These are phyloP conservation scores for Wickerhamomyces chambardii DNA, from an alignment of 805 yeast species.

Conservation along the genomic window DNA sequence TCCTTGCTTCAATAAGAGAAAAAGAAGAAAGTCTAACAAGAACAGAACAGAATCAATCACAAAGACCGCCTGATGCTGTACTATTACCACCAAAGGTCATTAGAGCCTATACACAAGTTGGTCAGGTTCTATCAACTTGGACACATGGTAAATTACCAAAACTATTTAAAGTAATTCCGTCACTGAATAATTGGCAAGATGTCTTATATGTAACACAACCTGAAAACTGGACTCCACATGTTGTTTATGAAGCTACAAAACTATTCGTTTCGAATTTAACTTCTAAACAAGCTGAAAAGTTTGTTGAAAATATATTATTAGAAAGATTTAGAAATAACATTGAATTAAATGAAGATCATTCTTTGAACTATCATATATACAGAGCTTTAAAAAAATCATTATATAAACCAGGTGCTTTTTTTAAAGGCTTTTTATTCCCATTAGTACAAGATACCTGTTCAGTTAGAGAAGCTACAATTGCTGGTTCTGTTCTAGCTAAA, in stretches of 20 bases:
- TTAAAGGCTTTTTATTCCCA: conserved; percentile 93
- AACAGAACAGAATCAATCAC: conserved; percentile 17
- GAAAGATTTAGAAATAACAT: conserved; percentile 67
- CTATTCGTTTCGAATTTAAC: conserved; percentile 85
- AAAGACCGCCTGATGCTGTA: conserved; percentile 59
- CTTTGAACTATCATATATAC: conserved; percentile 85
- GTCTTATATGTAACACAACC: conserved; percentile 90
- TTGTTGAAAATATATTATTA: conserved; percentile 56
- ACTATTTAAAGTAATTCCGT: conserved; percentile 89
- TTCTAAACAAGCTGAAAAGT: conserved; percentile 83
- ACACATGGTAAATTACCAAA: conserved; percentile 97
- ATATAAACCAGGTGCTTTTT: conserved; percentile 96
- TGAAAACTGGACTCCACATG: conserved; percentile 90
- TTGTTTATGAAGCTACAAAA: conserved; percentile 90
- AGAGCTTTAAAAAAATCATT: conserved; percentile 87
- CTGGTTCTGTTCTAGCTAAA: conserved; percentile 83
- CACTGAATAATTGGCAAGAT: conserved; percentile 93
- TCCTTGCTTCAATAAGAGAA: conserved; percentile 82
- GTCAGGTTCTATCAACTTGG: conserved; percentile 78
- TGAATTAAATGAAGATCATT: conserved; percentile 67
- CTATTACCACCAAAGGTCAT: conserved; percentile 93
- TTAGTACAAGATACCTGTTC: conserved; percentile 84
- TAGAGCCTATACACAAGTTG: conserved; percentile 89
- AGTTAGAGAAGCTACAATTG: conserved; percentile 89
- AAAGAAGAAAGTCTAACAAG: conserved; percentile 37